Base-by-base conservation (phyloP, 768 basidiomycete genomes). In the Podaxis sp. region DNA sequence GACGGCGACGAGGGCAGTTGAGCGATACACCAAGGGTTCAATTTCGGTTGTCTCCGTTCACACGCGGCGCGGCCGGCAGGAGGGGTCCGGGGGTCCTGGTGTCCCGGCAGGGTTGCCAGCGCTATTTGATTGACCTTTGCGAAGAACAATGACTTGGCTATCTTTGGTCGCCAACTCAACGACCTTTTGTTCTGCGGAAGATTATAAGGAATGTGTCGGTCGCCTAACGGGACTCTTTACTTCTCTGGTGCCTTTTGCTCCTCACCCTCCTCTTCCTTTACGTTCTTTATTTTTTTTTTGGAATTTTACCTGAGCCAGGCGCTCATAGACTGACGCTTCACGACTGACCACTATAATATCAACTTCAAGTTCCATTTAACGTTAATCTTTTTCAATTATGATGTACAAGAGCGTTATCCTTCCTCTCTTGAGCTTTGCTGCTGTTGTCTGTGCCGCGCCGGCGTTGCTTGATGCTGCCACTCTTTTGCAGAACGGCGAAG, bases 401-500 rank as follows among this genome's bases (percentile, higher is more conserved):
- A 63, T 59, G 33, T 37, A 33, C 52, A 51, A 41, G 22, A 54
- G 43, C 17, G 13, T 56, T 40, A 43, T 66, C 19, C 46, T 73
- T 63, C 65, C 63, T 55, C 61, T 76, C 57, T 61, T 70, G 56
- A 51, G 73, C 52, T 57, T 69, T 54, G 65, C 67, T 54, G 54
- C 67, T 41, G 63, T 66, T 55, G 52, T 64, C n/a, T 69, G 71
- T 40, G 75, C 73, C 11, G 77, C 80, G 2, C 70, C 71, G n/a
- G 65, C 75, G 24, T 57, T 75, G 4, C 68, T 79, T 29, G 78
- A 81, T 68, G 69, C 76, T 57, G 64, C 71, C 25, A 77, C 77
- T n/a, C 76, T 85, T 24, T 70, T 78, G 4, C 67, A 76, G 55
- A 86, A 85, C 65, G 85, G 77, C 13, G 74, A 77, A 63, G 69